Conservation (phyloP, 805 yeast genomes). For the Wickerhamiella shivajii region DNA sequence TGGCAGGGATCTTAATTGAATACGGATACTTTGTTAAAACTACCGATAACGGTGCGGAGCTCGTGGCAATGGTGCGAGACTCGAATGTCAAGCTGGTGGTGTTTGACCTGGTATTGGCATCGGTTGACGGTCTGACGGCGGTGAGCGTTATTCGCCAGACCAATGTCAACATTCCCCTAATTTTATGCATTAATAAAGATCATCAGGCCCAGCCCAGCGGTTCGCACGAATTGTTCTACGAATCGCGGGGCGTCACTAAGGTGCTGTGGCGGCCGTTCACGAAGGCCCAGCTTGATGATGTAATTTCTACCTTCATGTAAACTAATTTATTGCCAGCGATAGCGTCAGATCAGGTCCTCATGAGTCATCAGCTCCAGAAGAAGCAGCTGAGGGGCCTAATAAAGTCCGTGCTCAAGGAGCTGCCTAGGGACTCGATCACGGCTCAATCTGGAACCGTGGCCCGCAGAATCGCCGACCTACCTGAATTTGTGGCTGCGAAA, state of each 20-base stretch:
- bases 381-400: too few relatives aligned
- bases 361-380: too few relatives aligned
- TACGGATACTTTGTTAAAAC: conserved; percentile 89
- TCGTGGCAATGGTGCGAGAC: conserved; percentile 71
- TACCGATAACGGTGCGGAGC: conserved; percentile 83
- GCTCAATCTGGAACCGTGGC: conserved; percentile 15
- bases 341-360: too few relatives aligned
- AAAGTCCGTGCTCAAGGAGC: too few relatives aligned
- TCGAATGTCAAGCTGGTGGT: conserved; percentile 36
- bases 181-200: conserved; percentile 29
- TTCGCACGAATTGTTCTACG: conserved; percentile 35
- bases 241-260: conserved; percentile 75
- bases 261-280: conserved; percentile 90
- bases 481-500: conserved; percentile 31
- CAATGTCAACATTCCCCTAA: conserved; percentile 75
- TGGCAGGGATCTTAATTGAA: conserved; percentile 66
- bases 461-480: conserved; percentile 17
- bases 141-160: conserved; percentile 76
- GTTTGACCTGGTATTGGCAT: conserved; percentile 44
- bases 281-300: conserved; percentile 65
- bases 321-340: too few relatives aligned
- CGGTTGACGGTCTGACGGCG: conserved; percentile 60
- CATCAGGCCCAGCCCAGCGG: conserved; percentile 6
- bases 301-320: too few relatives aligned
- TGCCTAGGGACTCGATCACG: too few relatives aligned